phyloP scores from a whole-genome alignment of 768 basidiomycete species.

The Agrocybe chaxingu region DNA sequence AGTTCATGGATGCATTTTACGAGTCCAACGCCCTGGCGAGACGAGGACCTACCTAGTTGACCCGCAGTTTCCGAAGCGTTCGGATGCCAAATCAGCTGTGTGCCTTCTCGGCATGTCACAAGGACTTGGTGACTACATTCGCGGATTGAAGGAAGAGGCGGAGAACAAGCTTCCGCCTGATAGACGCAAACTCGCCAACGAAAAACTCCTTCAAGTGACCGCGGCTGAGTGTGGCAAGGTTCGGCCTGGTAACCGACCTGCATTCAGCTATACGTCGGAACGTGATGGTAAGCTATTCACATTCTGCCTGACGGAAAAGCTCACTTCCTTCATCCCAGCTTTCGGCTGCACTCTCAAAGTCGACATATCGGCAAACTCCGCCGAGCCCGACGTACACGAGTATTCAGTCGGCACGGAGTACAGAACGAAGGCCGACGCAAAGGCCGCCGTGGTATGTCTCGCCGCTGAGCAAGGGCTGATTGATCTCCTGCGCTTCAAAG shows the following conservation, averaged over 20 bases:
- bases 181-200: slow-evolving; percentile 41
- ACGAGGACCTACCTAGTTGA: slow-evolving; percentile 61
- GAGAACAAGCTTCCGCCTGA: slow-evolving; percentile 44
- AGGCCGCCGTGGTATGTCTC: slow-evolving; percentile 46
- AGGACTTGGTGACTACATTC: slow-evolving; percentile 56
- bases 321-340: slow-evolving; percentile 30
- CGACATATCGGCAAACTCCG: slow-evolving; percentile 29
- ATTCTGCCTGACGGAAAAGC: background rate
- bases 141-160: slow-evolving; percentile 34
- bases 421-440: slow-evolving; percentile 59
- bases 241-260: slow-evolving; percentile 31
- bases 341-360: slow-evolving; percentile 51
- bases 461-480: slow-evolving; percentile 56
- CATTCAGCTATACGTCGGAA: slow-evolving; percentile 40
- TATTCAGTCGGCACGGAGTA: slow-evolving; percentile 51
- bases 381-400: slow-evolving; percentile 31
- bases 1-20: slow-evolving; percentile 66
- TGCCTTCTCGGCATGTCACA: slow-evolving; percentile 63
- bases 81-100: slow-evolving; percentile 69
- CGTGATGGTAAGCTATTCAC: slow-evolving; percentile 41
- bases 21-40: slow-evolving; percentile 49
- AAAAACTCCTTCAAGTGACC: slow-evolving; percentile 44
- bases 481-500: slow-evolving; percentile 58
- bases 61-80: slow-evolving; percentile 54
- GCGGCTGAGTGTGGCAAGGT: slow-evolving; percentile 43